These are phyloP conservation scores for Talaromyces piceae DNA, from an alignment of 2,329 filamentous ascomycete species.

Conservation along the genomic window DNA sequence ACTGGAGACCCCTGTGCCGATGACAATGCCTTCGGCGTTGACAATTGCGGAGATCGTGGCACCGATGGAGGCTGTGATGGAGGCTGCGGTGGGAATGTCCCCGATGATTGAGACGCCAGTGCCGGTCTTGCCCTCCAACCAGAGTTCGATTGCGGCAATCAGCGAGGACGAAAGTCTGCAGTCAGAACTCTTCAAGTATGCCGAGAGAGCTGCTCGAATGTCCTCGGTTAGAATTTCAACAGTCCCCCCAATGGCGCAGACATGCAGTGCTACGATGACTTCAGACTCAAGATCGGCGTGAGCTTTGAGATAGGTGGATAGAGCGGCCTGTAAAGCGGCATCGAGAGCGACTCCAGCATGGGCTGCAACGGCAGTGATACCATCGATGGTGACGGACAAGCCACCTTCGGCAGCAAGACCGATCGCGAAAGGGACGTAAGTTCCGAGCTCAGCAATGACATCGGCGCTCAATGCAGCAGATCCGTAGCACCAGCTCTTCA, in stretches of 20 bases:
- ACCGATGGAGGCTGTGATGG: constrained; percentile 27
- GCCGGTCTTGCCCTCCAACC: constrained; percentile 24
- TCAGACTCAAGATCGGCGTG: constrained; percentile 19
- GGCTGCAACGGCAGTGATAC: constrained; percentile 24
- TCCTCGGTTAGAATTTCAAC: constrained; percentile 23
- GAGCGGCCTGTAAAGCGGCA: constrained; percentile 20
- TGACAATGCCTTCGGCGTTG: constrained; percentile 22
- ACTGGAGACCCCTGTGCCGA: constrained; percentile 21
- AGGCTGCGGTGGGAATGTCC: constrained; percentile 20
- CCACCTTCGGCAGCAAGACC: constrained; percentile 29
- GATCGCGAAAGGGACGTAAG: constrained; percentile 27
- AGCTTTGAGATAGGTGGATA: constrained; percentile 22
- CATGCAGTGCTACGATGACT: constrained; percentile 26
- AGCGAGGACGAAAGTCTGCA: constrained; percentile 24
- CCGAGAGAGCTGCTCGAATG: constrained; percentile 24
- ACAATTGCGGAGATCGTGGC: constrained; percentile 24
- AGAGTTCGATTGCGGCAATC: constrained; percentile 24
- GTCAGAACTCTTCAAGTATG: constrained; percentile 21
- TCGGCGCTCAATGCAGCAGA: constrained; percentile 19
- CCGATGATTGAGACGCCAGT: constrained; percentile 23
- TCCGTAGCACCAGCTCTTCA: constrained; percentile 27
- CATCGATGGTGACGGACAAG: constrained; percentile 29
- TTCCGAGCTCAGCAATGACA: constrained; percentile 23
- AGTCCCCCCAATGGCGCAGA: constrained; percentile 28
- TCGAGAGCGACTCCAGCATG: constrained; percentile 25